phyloP scores from a whole-genome alignment of 2,329 filamentous ascomycete species.

The Metarhizium anisopliae region DNA sequence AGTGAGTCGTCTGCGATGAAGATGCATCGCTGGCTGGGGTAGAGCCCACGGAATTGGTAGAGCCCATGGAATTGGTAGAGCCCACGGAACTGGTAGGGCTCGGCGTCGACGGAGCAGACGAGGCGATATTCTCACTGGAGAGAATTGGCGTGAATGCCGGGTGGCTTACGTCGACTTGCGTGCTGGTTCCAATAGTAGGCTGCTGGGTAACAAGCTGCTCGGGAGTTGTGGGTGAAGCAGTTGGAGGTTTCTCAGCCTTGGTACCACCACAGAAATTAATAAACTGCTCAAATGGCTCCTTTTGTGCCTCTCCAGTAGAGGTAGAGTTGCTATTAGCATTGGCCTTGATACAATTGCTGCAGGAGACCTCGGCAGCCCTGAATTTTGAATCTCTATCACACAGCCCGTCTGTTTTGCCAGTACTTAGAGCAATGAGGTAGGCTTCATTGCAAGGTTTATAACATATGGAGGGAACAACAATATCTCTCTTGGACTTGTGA shows the following conservation, averaged over 20 bases:
- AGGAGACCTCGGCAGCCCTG: conserved; percentile 22
- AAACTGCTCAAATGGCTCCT: conserved; percentile 33
- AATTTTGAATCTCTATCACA: conserved; percentile 38
- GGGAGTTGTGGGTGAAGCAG: conserved; percentile 7
- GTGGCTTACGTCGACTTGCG: conserved; percentile 16
- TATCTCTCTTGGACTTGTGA: conserved; percentile 27
- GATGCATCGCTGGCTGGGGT: background rate
- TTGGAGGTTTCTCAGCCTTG: conserved; percentile 10
- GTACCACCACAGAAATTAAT: conserved; percentile 33
- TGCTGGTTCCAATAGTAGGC: conserved; percentile 15
- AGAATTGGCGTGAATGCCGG: conserved; percentile 12
- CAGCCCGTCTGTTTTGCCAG: conserved; percentile 38
- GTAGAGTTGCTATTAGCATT: conserved; percentile 10
- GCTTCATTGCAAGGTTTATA: conserved; percentile 44
- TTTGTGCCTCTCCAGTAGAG: conserved; percentile 16
- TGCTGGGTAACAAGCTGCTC: conserved; percentile 16
- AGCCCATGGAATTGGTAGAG: background rate
- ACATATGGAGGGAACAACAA: conserved; percentile 37
- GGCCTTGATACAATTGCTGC: conserved; percentile 31
- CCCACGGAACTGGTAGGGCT: background rate
- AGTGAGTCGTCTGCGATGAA: background rate
- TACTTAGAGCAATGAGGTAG: conserved; percentile 37
- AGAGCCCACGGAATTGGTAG: background rate
- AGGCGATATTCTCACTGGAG: background rate
- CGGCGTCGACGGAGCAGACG: background rate